Evolutionary conservation across 1,139 yeast species (phyloP).

Genomic region (Debaryomyces fabryi): DNA sequence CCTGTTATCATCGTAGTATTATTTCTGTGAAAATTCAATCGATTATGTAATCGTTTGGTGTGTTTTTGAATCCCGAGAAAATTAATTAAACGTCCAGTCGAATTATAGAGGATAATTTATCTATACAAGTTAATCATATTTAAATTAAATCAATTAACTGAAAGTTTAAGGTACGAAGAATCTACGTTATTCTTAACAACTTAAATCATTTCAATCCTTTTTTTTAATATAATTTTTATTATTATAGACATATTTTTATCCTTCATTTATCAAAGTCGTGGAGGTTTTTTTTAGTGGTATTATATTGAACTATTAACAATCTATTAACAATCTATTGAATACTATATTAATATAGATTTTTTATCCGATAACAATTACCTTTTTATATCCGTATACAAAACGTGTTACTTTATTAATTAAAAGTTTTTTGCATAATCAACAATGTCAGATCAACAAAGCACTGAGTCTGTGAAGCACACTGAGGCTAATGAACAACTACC

Average conservation of each 20-base stretch:
- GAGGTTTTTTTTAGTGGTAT: conserved; percentile 8
- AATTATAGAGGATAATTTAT: background rate
- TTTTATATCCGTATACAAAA: background rate
- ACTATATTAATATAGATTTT: conserved; percentile 2
- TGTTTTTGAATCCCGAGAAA: background rate
- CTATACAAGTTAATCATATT: background rate
- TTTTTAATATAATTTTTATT: conserved; percentile 10
- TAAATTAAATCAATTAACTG: conserved; percentile 6
- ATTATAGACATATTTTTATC: conserved; percentile 12
- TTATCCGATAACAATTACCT: background rate
- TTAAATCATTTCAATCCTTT: conserved; percentile 3
- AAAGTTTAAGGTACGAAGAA: conserved; percentile 1
- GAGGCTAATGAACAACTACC: conserved; percentile 6
- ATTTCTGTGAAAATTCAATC: background rate
- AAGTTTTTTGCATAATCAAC: conserved; percentile 5
- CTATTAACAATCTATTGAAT: conserved; percentile 2
- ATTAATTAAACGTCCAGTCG: conserved; percentile 1
- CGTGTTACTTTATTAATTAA: background rate
- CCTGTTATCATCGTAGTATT: background rate
- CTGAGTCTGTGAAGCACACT: conserved; percentile 9
- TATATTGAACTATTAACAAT: conserved; percentile 1
- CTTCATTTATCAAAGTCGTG: conserved; percentile 2
- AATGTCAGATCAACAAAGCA: conserved; percentile 14
- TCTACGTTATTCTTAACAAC: background rate
- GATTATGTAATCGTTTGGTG: background rate